These are phyloP conservation scores for Asterophora lycoperdoides DNA, from an alignment of 768 basidiomycete genomes.

Conservation along the genomic window DNA sequence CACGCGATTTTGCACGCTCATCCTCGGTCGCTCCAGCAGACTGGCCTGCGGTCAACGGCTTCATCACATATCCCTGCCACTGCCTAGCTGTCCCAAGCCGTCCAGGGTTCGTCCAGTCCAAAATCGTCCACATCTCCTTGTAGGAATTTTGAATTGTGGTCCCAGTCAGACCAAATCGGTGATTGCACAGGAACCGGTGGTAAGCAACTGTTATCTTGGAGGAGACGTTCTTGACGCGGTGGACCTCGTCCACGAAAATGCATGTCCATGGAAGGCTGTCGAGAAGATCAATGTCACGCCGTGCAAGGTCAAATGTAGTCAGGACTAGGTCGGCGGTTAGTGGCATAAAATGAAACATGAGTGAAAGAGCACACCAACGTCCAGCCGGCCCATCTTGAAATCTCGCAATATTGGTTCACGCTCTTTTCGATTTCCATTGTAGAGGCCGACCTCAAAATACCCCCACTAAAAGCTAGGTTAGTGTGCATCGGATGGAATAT, in stretches of 20 bases:
- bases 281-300: conserved; percentile 64
- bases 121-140: conserved; percentile 85
- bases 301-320: conserved; percentile 74
- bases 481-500: not conserved
- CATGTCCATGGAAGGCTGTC: conserved; percentile 68
- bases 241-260: conserved; percentile 85
- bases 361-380: conserved; percentile 52
- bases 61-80: conserved; percentile 71
- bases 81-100: conserved; percentile 65
- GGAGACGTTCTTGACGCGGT: conserved; percentile 77
- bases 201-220: conserved; percentile 67
- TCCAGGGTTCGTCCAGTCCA: conserved; percentile 90
- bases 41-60: conserved; percentile 67
- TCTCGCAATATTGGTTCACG: conserved; percentile 57
- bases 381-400: conserved; percentile 79
- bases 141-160: conserved; percentile 82
- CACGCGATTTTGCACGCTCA: conserved; percentile 51
- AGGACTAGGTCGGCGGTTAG: conserved; percentile 49
- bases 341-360: not conserved
- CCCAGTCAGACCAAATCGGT: conserved; percentile 85
- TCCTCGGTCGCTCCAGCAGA: conserved; percentile 60
- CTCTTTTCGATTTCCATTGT: conserved; percentile 48
- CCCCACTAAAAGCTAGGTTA: conserved; percentile 63
- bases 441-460: conserved; percentile 84
- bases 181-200: conserved; percentile 59